Conservation (phyloP, 2,329 filamentous ascomycete genomes). For the Bisporella sp. region DNA sequence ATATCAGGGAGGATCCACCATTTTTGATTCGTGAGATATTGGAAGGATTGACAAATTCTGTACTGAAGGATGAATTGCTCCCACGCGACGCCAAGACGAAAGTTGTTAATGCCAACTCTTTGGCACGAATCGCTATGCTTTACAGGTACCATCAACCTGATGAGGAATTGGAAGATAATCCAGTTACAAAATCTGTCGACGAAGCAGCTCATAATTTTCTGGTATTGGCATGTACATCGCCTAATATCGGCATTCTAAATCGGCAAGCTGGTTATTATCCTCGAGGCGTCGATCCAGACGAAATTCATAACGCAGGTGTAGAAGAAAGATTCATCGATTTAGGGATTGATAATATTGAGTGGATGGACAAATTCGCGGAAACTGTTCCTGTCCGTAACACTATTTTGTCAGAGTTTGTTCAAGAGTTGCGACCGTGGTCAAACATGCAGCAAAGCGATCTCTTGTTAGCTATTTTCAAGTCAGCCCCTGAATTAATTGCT, state of each 20-base stretch:
- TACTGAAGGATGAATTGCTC: constrained; percentile 70
- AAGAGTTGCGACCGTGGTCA: constrained; percentile 75
- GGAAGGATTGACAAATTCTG: constrained; percentile 57
- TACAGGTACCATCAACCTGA: constrained; percentile 53
- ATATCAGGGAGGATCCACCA: constrained; percentile 71
- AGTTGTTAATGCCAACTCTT: constrained; percentile 66
- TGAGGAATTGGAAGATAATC: constrained; percentile 34
- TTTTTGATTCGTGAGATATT: constrained; percentile 71
- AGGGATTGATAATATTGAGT: constrained; percentile 62
- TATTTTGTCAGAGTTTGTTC: constrained; percentile 70
- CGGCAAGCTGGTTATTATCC: constrained; percentile 82
- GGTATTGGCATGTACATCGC: constrained; percentile 64
- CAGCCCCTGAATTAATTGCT: constrained; percentile 78
- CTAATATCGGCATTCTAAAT: constrained; percentile 66
- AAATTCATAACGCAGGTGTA: constrained; percentile 36
- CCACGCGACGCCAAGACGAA: constrained; percentile 67
- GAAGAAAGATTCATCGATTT: constrained; percentile 48
- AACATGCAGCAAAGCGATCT: constrained; percentile 76
- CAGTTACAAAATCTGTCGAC: constrained; percentile 49
- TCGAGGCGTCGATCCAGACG: constrained; percentile 55
- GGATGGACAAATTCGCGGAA: constrained; percentile 60
- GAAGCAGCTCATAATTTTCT: constrained; percentile 71
- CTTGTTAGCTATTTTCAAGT: constrained; percentile 69
- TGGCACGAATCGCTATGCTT: constrained; percentile 65
- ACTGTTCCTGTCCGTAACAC: constrained; percentile 72